These are phyloP conservation scores for Jimgerdemannia lactiflua DNA, from an alignment of 192 early-diverging fungal species.

Conservation along the genomic window DNA sequence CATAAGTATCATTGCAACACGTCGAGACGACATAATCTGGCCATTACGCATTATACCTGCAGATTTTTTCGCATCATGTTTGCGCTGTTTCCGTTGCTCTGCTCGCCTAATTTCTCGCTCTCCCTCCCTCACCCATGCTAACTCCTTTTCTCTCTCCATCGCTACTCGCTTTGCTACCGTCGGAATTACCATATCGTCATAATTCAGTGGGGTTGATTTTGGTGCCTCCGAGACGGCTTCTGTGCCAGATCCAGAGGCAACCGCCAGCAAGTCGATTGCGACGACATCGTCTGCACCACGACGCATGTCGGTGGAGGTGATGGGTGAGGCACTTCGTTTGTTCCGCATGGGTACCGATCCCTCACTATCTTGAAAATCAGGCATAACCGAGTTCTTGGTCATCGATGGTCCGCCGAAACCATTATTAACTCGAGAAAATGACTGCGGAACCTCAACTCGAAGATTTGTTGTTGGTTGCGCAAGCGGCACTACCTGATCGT, in stretches of 20 bases:
- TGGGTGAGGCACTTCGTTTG: not conserved
- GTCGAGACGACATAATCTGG: no score
- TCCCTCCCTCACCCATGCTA: not conserved
- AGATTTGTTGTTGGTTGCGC: not conserved
- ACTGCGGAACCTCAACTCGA: not conserved
- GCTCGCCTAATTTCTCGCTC: not conserved
- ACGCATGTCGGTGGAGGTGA: not conserved
- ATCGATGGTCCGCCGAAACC: not conserved
- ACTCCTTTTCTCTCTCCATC: not conserved
- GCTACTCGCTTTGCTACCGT: not conserved
- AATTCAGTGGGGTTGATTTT: not conserved
- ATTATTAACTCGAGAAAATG: not conserved
- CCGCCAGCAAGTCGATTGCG: not conserved
- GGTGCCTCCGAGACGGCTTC: not conserved
- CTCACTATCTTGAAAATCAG: not conserved
- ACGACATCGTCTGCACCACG: not conserved
- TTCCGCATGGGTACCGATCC: not conserved
- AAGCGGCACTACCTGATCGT: not conserved
- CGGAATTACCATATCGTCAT: not conserved
- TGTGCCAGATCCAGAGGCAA: not conserved
- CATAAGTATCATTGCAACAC: no score
- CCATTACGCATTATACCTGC: not conserved
- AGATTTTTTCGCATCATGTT: not conserved
- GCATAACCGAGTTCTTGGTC: not conserved
- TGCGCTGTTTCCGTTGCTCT: not conserved